These are phyloP conservation scores for Castanea crenata DNA, from an alignment of 306 rosid species.

Conservation along the genomic window DNA sequence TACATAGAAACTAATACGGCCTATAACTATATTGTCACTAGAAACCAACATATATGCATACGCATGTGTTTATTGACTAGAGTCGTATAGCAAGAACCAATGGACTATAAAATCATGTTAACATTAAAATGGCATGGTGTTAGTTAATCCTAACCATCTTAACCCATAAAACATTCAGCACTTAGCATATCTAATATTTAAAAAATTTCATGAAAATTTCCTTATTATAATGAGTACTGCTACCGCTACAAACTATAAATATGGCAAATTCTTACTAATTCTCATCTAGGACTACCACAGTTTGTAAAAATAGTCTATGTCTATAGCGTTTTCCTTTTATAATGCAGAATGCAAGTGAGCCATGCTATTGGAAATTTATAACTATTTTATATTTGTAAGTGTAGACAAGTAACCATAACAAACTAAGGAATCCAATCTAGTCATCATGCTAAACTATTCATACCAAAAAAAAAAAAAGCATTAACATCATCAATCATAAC, in stretches of 20 bases:
- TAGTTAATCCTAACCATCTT: too few species aligned
- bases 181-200: neutral
- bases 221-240: neutral
- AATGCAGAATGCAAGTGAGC: neutral
- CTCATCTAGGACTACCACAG: too few species aligned
- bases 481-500: neutral
- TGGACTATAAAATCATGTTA: neutral
- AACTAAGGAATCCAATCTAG: neutral
- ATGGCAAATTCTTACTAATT: too few species aligned
- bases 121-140: neutral
- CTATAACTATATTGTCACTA: neutral
- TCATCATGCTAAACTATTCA: neutral
- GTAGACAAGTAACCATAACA: neutral
- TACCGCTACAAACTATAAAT: too few species aligned
- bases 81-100: neutral
- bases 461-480: neutral
- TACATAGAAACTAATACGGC: neutral
- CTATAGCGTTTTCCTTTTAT: neutral
- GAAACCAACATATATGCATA: too few species aligned
- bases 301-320: too few species aligned
- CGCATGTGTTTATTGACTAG: neutral
- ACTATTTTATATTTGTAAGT: neutral
- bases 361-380: neutral
- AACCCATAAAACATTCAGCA: neutral
- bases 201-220: neutral